Base-by-base conservation (phyloP, 2,329 filamentous ascomycete genomes). In the Clathrospora elynae region DNA sequence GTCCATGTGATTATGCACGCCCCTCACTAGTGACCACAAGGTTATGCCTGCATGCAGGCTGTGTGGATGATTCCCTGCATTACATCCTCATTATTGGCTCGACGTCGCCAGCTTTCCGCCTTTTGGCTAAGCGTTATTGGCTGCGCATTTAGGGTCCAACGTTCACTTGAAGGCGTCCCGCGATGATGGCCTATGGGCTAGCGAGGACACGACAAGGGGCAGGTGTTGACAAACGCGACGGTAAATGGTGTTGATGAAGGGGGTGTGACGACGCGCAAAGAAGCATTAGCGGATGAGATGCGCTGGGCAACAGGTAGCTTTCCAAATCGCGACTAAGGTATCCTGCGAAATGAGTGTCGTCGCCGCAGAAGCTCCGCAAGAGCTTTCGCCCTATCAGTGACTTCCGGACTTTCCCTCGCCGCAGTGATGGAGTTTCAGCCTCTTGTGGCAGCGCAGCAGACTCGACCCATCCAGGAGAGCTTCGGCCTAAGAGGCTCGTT, bases 1-100 rank as follows among this genome's bases (percentile, higher is more conserved):
- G 50, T 42, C 40, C 46, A 49, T 43, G 47, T 54, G 57, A 53
- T 63, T 62, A 66, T 68, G 64, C 63, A 67, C 50, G 48, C 51
- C 52, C 49, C 42, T 45, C 19, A 45, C 52, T 55, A 57, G 52
- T 39, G 53, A 59, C 55, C 61, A 62, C 61, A 61, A 56, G 55
- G n/a, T n/a, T 48, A 51, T 49, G 56, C 61, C 57, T 64, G 61
- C 57, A 62, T 60, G 35, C 50, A 46, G 44, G 36, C 49, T 31
- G 51, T 41, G 48, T 47, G 57, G 48, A 55, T 51, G 55, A 31
- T 33, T 37, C 54, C 49, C 38, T 54, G 50, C 28, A 3, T 5
- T 11, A 13, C 24, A 23, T 33, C 30, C 26, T 40, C 30, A 25
- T 41, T 28, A 58, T 58, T 54, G 55, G 52, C 39, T 45, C 26